These are phyloP conservation scores for Clarkia xantiana DNA, from an alignment of 345 rosid genomes.

Conservation along the genomic window DNA sequence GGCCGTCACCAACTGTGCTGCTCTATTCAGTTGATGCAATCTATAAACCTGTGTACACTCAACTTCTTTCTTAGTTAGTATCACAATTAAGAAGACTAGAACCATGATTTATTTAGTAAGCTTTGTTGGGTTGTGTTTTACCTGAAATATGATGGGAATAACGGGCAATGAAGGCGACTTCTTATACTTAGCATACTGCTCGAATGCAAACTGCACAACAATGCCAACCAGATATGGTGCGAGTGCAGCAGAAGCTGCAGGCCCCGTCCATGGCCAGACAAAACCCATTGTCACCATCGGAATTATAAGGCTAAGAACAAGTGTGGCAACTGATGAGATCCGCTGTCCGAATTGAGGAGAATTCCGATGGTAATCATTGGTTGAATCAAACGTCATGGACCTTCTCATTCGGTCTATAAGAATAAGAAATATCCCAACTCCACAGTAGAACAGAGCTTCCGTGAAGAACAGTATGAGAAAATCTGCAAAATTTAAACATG, in stretches of 20 bases:
- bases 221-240: conserved; percentile 95
- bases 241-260: conserved; percentile 95
- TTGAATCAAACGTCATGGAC: conserved; percentile 18
- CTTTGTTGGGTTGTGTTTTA: conserved; percentile 14
- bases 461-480: conserved; percentile 94
- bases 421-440: conserved; percentile 64
- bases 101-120: too few relatives aligned
- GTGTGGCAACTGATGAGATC: conserved; percentile 70
- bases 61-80: too few relatives aligned
- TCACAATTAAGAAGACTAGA: too few relatives aligned
- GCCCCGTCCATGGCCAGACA: conserved; percentile 99
- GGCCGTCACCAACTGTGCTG: conserved; percentile 90
- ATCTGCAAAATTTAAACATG: conserved; percentile 36
- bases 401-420: conserved; percentile 50
- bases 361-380: conserved; percentile 8
- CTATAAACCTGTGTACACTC: conserved; percentile 57
- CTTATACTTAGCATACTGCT: conserved; percentile 56
- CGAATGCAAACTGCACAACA: conserved; percentile 85
- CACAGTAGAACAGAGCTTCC: conserved; percentile 91
- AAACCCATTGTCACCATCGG: conserved; percentile 98
- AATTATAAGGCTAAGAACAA: conserved; percentile 83
- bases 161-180: conserved; percentile 70
- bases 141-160: conserved; percentile 82
- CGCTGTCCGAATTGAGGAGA: conserved; percentile 51
- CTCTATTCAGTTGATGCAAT: conserved; percentile 93